Evolutionary conservation across 2,329 filamentous ascomycete genomes (phyloP), one percentile per base, ranked within the genome.

Genomic region (Bipolaris victoriae): DNA sequence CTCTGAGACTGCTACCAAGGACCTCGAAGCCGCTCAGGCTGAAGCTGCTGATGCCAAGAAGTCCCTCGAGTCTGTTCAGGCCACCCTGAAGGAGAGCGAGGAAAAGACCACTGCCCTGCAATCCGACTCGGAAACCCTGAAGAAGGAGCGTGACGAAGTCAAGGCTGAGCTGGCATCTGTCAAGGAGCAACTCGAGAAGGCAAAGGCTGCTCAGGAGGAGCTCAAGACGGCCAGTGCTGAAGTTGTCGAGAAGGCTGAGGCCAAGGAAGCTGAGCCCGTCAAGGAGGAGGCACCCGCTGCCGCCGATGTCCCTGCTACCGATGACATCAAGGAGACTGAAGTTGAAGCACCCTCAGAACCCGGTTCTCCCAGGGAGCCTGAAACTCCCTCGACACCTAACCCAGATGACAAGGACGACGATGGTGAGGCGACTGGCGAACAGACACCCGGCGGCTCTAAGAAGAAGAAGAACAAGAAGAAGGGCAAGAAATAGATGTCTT

Each of bases 161-260:
- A 69, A 64, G 57, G 54, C 58, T 10, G 61, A 66, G 24, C 60
- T 68, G 35, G 66, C 59, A 22, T 56, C 49, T 9, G 43, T 61
- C 15, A 69, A 66, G 56, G 61, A 61, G 45, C 65, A 69, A 33
- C 58, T 68, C 20, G 67, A 61, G 35, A 60, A 60, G 31, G 63
- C 64, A 5, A 61, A 66, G 61, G 52, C 55, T 45, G 56, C 52
- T 2, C 60, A 65, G 39, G 63, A 64, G 29, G 54, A 50, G 29
- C 39, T 62, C 15, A 62, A 65, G 54, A 66, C 59, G 29, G 57
- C 61, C 15, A 66, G 64, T 45, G 58, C 61, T 20, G 48, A 63
- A 37, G 67, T 68, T 48, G 59, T 59, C 10, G 57, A 65, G 55
- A 61, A 63, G 11, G 50, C 59, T 10, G 60, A 65, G 53, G 52